Percentiles rank a stretch among this genome's conserved stretches.
Conservation (phyloP, 306 rosid genomes). For the Cyamopsis tetragonoloba region DNA sequence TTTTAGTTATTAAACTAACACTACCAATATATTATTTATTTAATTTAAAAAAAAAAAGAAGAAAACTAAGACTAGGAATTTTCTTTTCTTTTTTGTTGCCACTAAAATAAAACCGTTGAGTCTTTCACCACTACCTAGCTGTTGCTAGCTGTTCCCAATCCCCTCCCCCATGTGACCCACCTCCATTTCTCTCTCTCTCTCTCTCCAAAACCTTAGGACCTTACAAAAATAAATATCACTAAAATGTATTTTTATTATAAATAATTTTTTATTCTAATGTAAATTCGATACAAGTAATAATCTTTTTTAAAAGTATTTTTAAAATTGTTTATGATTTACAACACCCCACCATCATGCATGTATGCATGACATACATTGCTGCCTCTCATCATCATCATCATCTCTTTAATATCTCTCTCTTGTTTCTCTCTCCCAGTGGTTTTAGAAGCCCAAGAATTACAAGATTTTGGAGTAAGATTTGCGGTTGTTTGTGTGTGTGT, state of each 20-base stretch:
- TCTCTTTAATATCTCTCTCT: slow-evolving; percentile 11
- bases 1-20: slow-evolving; percentile 41
- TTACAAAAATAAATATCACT: slow-evolving; percentile 20
- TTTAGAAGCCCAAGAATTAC: slow-evolving; percentile 38
- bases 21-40: too few relatives aligned
- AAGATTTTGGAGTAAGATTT: slow-evolving; percentile 31
- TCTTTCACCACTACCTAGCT: slow-evolving; percentile 61
- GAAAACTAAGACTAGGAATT: too few relatives aligned
- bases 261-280: too few relatives aligned
- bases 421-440: slow-evolving; percentile 27
- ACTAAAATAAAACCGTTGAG: slow-evolving; percentile 53
- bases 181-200: slow-evolving; percentile 16
- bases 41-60: too few relatives aligned
- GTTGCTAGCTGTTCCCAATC: slow-evolving; percentile 93
- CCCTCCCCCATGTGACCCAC: slow-evolving; percentile 90
- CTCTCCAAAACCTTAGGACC: slow-evolving; percentile 44
- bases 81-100: too few relatives aligned
- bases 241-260: too few relatives aligned
- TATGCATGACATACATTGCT: slow-evolving; percentile 22
- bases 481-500: slow-evolving; percentile 38
- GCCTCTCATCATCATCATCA: slow-evolving; percentile 3
- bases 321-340: too few relatives aligned
- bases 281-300: too few relatives aligned
- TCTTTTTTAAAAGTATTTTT: too few relatives aligned
- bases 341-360: slow-evolving; percentile 15